Evolutionary conservation across 2,329 filamentous ascomycete genomes (phyloP).

Genomic region (Aspergillus aculeatinus): DNA sequence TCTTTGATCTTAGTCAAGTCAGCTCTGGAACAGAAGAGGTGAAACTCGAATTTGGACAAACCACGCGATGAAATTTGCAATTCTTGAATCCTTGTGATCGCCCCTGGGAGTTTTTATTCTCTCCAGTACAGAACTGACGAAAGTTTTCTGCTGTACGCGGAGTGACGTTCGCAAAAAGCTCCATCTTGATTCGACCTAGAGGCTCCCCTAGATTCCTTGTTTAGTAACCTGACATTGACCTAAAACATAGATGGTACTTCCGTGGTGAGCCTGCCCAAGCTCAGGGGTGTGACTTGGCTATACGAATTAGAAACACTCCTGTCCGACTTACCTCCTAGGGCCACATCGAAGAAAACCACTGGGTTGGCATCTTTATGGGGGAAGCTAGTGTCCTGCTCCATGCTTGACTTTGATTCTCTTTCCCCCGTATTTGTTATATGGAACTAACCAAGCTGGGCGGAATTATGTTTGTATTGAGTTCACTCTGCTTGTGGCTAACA

Average conservation of each 20-base stretch:
- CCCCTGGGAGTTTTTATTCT: conserved; percentile 74
- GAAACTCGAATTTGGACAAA: conserved; percentile 48
- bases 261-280: background rate
- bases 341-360: conserved; percentile 52
- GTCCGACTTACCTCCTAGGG: conserved; percentile 44
- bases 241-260: background rate
- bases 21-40: background rate
- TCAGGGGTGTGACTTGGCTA: background rate
- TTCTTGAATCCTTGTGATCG: conserved; percentile 91
- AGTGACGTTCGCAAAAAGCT: conserved; percentile 81
- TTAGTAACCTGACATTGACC: background rate
- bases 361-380: conserved; percentile 33
- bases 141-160: conserved; percentile 96
- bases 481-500: background rate
- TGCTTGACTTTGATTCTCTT: background rate
- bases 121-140: conserved; percentile 92
- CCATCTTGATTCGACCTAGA: conserved; percentile 82
- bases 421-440: background rate
- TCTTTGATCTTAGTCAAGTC: conserved; percentile 68
- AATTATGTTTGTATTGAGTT: background rate
- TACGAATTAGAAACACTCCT: background rate
- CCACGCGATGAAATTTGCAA: conserved; percentile 89
- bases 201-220: conserved; percentile 65
- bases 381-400: background rate
- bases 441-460: background rate